Evolutionary conservation across 116 monocot species (phyloP).

Genomic region (Papilionanthe hybrid): DNA sequence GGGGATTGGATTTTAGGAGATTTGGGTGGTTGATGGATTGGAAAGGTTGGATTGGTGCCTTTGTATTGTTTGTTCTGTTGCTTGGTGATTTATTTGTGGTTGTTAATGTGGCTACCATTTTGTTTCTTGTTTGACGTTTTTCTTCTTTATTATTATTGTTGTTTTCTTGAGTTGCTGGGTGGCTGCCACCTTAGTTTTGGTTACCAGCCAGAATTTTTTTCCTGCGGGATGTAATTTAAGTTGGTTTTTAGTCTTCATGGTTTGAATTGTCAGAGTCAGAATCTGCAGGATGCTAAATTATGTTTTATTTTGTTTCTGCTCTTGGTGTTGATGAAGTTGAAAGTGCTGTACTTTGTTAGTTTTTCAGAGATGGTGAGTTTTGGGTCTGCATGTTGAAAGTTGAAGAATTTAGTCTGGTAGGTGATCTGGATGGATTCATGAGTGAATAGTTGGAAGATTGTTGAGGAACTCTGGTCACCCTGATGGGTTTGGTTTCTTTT

Average conservation of each 20-base stretch:
- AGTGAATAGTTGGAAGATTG: not conserved
- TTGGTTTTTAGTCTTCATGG: not conserved
- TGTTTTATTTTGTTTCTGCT: not conserved
- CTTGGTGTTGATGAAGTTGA: not conserved
- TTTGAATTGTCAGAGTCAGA: not conserved
- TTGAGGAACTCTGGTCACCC: too few relatives aligned
- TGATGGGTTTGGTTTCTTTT: not conserved
- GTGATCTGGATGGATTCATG: constrained; percentile 2
- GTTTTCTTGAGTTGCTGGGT: not conserved
- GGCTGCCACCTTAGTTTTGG: not conserved
- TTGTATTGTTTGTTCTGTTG: not conserved
- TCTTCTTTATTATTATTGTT: not conserved
- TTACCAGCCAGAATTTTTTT: not conserved
- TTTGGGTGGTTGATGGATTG: not conserved
- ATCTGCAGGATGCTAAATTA: not conserved
- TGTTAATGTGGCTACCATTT: not conserved
- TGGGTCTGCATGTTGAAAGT: not conserved
- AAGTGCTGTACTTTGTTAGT: not conserved
- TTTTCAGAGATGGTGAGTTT: not conserved
- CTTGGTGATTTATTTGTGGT: not conserved
- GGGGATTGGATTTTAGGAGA: constrained; percentile 5
- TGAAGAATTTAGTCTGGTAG: not conserved
- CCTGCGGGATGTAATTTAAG: not conserved
- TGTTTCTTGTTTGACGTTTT: not conserved
- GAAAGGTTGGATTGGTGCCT: not conserved